phyloP scores from a whole-genome alignment of 164 flowering plant species.

The Kalanchoe fedtschenkoi region DNA sequence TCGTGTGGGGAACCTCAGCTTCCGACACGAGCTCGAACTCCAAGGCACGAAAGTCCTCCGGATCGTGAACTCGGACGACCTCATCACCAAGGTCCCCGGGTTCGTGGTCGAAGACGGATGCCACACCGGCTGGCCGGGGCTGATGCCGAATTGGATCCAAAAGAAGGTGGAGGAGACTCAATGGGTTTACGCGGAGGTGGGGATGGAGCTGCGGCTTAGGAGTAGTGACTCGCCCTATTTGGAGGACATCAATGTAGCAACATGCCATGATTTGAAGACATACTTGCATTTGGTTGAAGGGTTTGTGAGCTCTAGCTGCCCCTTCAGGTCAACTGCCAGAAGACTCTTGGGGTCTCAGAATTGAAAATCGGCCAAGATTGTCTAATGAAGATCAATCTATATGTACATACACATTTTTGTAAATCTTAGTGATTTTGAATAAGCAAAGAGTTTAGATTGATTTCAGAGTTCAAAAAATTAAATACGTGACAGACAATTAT shows the following conservation, averaged over 20 bases:
- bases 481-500: too few relatives aligned
- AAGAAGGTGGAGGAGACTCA: constrained; percentile 38
- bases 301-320: constrained; percentile 59
- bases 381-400: background rate
- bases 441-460: too few relatives aligned
- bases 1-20: constrained; percentile 50
- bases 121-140: constrained; percentile 10
- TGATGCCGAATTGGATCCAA: constrained; percentile 7
- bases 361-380: background rate
- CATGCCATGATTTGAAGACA: constrained; percentile 92
- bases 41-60: constrained; percentile 43
- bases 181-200: constrained; percentile 76
- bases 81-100: constrained; percentile 63
- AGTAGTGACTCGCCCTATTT: constrained; percentile 73
- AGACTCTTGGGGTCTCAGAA: constrained; percentile 34
- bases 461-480: too few relatives aligned
- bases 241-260: constrained; percentile 75
- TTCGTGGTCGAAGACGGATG: constrained; percentile 27
- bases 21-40: constrained; percentile 30
- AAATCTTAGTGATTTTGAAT: too few relatives aligned
- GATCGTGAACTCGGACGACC: constrained; percentile 54
- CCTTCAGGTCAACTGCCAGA: constrained; percentile 78
- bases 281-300: constrained; percentile 92
- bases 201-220: constrained; percentile 64
- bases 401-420: background rate